Percentiles rank a stretch among this genome's conserved stretches.
These are phyloP conservation scores for Citrullus amarus DNA, from an alignment of 306 rosid genomes.

Conservation along the genomic window DNA sequence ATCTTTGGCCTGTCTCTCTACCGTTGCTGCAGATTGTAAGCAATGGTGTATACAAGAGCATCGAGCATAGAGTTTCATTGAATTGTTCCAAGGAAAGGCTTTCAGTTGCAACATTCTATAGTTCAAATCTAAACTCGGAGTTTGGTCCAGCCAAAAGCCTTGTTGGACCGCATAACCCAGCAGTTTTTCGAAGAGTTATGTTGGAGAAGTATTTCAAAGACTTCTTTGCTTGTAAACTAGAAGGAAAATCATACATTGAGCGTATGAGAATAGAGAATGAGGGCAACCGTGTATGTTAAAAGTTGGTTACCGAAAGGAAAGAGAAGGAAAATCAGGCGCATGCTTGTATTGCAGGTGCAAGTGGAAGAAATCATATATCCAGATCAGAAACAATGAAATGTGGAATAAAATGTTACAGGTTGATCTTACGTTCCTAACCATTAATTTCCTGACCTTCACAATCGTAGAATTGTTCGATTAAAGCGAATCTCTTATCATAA, in stretches of 20 bases:
- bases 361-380: background rate
- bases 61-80: conserved; percentile 29
- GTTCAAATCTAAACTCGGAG: conserved; percentile 17
- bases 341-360: background rate
- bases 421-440: background rate
- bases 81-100: conserved; percentile 34
- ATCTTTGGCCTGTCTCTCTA: background rate
- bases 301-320: background rate
- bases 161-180: conserved; percentile 21
- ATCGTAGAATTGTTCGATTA: background rate
- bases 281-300: background rate
- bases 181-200: conserved; percentile 13
- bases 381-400: background rate
- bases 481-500: background rate
- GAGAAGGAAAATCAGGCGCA: background rate
- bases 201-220: conserved; percentile 10
- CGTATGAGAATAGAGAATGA: conserved; percentile 8
- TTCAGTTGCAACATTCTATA: conserved; percentile 33
- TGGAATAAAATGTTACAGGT: background rate
- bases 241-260: conserved; percentile 24
- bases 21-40: conserved; percentile 30
- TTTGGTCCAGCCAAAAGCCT: conserved; percentile 36
- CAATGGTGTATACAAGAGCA: conserved; percentile 36
- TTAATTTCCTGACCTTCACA: background rate
- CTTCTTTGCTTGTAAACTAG: conserved; percentile 23